Percentiles rank a stretch among this genome's conserved stretches.
Evolutionary conservation across 2,329 filamentous ascomycete species (phyloP).

Genomic region (Curvularia eragrostidis): DNA sequence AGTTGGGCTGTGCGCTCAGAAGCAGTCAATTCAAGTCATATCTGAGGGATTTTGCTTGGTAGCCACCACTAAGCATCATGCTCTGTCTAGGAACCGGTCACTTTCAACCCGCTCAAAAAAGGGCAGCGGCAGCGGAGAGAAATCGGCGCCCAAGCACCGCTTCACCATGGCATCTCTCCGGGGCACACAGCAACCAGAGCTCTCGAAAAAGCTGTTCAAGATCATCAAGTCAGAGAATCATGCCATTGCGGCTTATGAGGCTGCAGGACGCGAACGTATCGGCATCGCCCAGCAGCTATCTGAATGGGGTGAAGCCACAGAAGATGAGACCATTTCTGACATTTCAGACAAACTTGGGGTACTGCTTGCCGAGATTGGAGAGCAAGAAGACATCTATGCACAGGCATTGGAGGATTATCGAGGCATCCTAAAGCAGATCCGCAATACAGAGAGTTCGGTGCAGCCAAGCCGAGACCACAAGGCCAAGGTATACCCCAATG

Average conservation of each 20-base stretch:
- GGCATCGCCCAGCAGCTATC: slow-evolving; percentile 89
- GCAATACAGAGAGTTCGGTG: slow-evolving; percentile 94
- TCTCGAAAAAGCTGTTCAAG: slow-evolving; percentile 85
- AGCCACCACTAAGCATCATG: slow-evolving; percentile 36
- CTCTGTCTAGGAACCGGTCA: slow-evolving; percentile 68
- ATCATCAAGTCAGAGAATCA: slow-evolving; percentile 96
- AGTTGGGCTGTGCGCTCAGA: not conserved
- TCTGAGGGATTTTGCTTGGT: not conserved
- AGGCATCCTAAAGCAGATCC: slow-evolving; percentile 82
- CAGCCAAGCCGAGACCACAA: slow-evolving; percentile 90
- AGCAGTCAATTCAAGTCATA: not conserved
- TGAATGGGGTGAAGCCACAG: slow-evolving; percentile 93
- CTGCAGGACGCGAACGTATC: slow-evolving; percentile 81
- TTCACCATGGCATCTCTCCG: slow-evolving; percentile 89
- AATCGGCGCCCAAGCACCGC: slow-evolving; percentile 64
- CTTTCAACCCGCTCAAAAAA: slow-evolving; percentile 75
- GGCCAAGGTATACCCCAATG: slow-evolving; percentile 62
- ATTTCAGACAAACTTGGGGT: slow-evolving; percentile 96
- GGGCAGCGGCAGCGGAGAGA: slow-evolving; percentile 52
- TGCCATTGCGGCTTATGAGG: slow-evolving; percentile 82
- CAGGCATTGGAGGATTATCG: slow-evolving; percentile 87
- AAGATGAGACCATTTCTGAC: slow-evolving; percentile 85
- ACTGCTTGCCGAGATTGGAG: slow-evolving; percentile 87
- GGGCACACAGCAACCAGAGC: slow-evolving; percentile 82
- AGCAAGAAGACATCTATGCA: slow-evolving; percentile 89